These are phyloP conservation scores for Lithospermum erythrorhizon DNA, from an alignment of 257 asterid genomes.

Conservation along the genomic window DNA sequence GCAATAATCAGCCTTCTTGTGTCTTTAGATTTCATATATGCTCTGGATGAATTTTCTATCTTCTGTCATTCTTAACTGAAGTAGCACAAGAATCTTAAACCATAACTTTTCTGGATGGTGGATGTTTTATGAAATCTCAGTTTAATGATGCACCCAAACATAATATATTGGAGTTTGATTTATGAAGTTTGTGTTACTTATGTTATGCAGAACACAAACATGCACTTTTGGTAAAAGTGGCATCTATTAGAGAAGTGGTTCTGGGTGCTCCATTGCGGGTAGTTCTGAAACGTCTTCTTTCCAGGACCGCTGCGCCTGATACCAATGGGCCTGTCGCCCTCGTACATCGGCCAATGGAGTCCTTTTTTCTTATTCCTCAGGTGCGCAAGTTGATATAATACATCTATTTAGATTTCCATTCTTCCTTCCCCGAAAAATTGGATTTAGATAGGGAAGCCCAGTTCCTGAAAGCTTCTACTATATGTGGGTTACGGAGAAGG, in stretches of 20 bases:
- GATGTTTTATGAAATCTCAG: not conserved
- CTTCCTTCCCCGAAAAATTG: not conserved
- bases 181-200: constrained; percentile 11
- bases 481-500: too few relatives aligned
- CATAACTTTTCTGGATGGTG: not conserved
- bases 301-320: constrained; percentile 51
- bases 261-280: constrained; percentile 87
- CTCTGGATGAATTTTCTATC: not conserved
- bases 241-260: constrained; percentile 86
- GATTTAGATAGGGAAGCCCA: not conserved
- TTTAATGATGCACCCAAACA: not conserved
- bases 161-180: constrained; percentile 13
- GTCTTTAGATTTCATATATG: not conserved
- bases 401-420: not conserved
- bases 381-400: constrained; percentile 18
- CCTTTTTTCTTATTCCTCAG: constrained; percentile 86
- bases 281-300: constrained; percentile 55
- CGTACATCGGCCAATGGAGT: constrained; percentile 89
- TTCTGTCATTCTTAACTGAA: not conserved
- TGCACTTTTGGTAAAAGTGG: constrained; percentile 60
- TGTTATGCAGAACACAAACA: constrained; percentile 46
- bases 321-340: constrained; percentile 52
- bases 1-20: not conserved
- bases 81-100: not conserved
- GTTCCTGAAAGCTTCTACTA: not conserved